phyloP scores from a whole-genome alignment of 169 alveolate species.

The Miamiensis avidus region DNA sequence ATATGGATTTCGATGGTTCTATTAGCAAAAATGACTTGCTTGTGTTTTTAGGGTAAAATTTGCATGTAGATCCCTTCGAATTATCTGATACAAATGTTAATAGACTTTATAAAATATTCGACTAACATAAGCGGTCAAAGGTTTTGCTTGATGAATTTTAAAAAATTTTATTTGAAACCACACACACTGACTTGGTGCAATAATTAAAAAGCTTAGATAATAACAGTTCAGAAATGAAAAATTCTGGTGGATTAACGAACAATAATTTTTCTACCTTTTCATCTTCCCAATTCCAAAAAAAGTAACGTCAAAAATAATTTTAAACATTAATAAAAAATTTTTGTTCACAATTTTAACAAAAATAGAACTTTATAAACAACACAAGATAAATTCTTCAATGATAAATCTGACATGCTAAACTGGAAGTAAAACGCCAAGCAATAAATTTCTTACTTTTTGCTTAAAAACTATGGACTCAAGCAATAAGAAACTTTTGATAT shows the following conservation, averaged over 20 bases:
- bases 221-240: neutral
- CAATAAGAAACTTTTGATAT: constrained; percentile 48
- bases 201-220: neutral
- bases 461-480: constrained; percentile 37
- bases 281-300: neutral
- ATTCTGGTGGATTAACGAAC: constrained; percentile 26
- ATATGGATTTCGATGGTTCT: constrained; percentile 69
- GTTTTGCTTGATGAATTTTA: constrained; percentile 56
- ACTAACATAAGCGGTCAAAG: constrained; percentile 49
- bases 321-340: neutral
- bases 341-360: no score
- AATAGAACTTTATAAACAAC: no score
- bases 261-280: constrained; percentile 8
- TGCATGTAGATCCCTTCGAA: constrained; percentile 46
- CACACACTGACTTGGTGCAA: no score
- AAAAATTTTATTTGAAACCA: constrained; percentile 40
- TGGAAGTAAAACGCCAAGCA: constrained; percentile 69
- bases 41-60: constrained; percentile 26
- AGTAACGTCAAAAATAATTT: constrained; percentile 9
- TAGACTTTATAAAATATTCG: constrained; percentile 55
- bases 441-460: constrained; percentile 56
- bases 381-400: no score
- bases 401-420: constrained; percentile 15
- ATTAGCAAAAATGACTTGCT: constrained; percentile 52
- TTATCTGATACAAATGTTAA: constrained; percentile 45